phyloP scores from a whole-genome alignment of 1,284 basidiomycete genomes.

The Cutaneotrichosporon sp. region DNA sequence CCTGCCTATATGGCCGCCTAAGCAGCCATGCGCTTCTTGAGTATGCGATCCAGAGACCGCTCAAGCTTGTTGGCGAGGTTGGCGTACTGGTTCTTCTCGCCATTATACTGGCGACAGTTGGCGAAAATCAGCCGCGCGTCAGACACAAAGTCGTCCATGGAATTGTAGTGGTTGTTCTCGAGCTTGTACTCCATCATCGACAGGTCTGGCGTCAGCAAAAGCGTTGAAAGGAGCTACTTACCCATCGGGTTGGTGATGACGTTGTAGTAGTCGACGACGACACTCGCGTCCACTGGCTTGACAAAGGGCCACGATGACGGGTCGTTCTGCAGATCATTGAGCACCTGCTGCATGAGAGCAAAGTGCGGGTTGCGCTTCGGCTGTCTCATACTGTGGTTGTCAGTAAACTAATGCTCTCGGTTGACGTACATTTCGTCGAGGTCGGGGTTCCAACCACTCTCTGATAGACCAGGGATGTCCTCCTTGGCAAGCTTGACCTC shows the following conservation, averaged over 20 bases:
- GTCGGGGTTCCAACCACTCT: constrained; percentile 88
- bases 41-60: constrained; percentile 46
- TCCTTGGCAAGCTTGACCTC: constrained; percentile 45
- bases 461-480: constrained; percentile 79
- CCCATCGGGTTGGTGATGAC: constrained; percentile 93
- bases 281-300: constrained; percentile 63
- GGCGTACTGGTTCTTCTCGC: constrained; percentile 74
- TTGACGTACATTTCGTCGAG: constrained; percentile 66
- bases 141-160: constrained; percentile 68
- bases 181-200: constrained; percentile 90
- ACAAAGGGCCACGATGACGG: constrained; percentile 71
- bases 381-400: constrained; percentile 48
- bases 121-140: constrained; percentile 84
- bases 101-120: constrained; percentile 89
- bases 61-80: constrained; percentile 84
- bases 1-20: too few species aligned
- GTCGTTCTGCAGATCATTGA: constrained; percentile 77
- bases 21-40: constrained; percentile 43
- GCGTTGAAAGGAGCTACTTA: constrained; percentile 47
- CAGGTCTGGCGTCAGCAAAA: constrained; percentile 60
- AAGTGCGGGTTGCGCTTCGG: constrained; percentile 57
- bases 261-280: constrained; percentile 87
- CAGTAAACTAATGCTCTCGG: background rate
- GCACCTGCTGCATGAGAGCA: constrained; percentile 70
- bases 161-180: constrained; percentile 67